phyloP scores from a whole-genome alignment of 305 asterid species.

The Fraxinus latifolia region DNA sequence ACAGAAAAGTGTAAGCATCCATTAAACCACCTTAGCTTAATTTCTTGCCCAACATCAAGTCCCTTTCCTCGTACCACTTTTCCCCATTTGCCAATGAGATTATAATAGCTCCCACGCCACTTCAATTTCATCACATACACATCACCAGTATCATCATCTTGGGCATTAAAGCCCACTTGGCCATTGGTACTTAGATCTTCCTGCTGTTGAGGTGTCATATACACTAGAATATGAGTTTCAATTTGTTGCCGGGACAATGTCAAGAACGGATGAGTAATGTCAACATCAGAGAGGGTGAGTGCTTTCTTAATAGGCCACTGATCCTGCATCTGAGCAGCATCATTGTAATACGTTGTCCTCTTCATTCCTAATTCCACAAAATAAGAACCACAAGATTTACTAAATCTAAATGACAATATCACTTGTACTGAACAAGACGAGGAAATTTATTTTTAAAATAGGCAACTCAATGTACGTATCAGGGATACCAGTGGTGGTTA shows the following conservation, averaged over 20 bases:
- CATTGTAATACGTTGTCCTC: slow-evolving; percentile 46
- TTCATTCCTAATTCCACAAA: slow-evolving; percentile 45
- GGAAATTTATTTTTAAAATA: neutral
- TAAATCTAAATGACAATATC: neutral
- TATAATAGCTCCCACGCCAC: slow-evolving; percentile 79
- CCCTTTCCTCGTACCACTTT: slow-evolving; percentile 69
- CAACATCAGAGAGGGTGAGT: slow-evolving; percentile 72
- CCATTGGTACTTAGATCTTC: slow-evolving; percentile 55
- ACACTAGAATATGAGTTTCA: slow-evolving; percentile 55
- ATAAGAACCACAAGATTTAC: neutral
- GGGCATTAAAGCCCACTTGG: slow-evolving; percentile 61
- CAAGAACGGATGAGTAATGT: slow-evolving; percentile 74
- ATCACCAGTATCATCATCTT: slow-evolving; percentile 72
- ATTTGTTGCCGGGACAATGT: slow-evolving; percentile 80
- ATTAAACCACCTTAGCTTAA: slow-evolving; percentile 45
- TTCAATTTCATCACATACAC: slow-evolving; percentile 61
- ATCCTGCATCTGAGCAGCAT: slow-evolving; percentile 52
- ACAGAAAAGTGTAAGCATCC: slow-evolving; percentile 53
- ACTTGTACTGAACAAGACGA: slow-evolving; percentile 1
- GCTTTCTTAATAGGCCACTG: slow-evolving; percentile 73
- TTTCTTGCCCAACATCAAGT: slow-evolving; percentile 69
- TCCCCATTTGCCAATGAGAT: slow-evolving; percentile 80
- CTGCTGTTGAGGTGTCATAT: slow-evolving; percentile 63
- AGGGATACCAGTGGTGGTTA: neutral
- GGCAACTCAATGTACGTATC: neutral